Conservation (phyloP, 2,329 filamentous ascomycete species). For the Paracamarosporium sp. region DNA sequence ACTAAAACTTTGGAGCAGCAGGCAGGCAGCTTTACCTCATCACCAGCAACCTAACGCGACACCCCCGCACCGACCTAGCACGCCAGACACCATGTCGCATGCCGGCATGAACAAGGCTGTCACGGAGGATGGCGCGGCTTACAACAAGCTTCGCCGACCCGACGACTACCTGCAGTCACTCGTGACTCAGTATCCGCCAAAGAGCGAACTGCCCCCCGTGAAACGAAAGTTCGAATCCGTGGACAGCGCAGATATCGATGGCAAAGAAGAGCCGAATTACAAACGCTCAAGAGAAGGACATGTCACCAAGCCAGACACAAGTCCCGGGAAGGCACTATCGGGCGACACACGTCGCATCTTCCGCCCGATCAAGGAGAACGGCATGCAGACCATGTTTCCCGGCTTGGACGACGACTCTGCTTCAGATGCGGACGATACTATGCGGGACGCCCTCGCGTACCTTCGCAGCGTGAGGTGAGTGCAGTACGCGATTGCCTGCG, state of each 20-base stretch:
- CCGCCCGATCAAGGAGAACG: conserved; percentile 22
- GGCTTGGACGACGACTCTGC: conserved; percentile 34
- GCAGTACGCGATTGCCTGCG: background rate
- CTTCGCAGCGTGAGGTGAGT: conserved; percentile 43
- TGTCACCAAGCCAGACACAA: background rate
- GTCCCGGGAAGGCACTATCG: background rate
- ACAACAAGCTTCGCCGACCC: conserved; percentile 47
- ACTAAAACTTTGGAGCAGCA: conserved; percentile 7
- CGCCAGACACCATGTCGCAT: conserved; percentile 25
- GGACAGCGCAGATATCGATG: background rate
- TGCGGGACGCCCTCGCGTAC: conserved; percentile 40
- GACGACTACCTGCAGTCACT: conserved; percentile 31
- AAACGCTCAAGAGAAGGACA: conserved; percentile 24
- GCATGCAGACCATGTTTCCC: conserved; percentile 40
- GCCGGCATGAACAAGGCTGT: conserved; percentile 33
- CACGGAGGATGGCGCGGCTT: conserved; percentile 42
- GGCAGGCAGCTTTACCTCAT: background rate
- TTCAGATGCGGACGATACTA: conserved; percentile 37
- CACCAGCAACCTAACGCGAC: background rate
- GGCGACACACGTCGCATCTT: conserved; percentile 11
- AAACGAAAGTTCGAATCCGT: conserved; percentile 33
- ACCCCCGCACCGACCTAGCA: background rate
- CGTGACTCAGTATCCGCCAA: conserved; percentile 13
- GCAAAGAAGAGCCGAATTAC: conserved; percentile 2
- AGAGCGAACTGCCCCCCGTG: conserved; percentile 6